Evolutionary conservation across 192 early-diverging fungal genomes (phyloP).

Genomic region (Rhizoclosmatium sp.): DNA sequence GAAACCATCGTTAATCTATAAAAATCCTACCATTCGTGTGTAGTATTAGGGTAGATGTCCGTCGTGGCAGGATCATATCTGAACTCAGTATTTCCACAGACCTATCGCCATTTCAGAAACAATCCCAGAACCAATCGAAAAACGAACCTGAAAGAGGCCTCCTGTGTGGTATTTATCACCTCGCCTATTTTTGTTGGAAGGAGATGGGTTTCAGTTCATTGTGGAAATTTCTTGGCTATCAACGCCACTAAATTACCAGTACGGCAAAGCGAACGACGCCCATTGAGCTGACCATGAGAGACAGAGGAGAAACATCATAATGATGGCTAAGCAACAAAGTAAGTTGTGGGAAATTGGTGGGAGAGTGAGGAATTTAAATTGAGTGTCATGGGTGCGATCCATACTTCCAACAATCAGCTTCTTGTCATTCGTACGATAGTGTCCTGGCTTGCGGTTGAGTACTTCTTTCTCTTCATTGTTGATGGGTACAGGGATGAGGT

Average conservation of each 20-base stretch:
- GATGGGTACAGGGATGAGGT: no score
- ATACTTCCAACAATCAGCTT: no score
- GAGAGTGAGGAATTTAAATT: no score
- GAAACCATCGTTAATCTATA: no score
- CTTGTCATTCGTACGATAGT: no score
- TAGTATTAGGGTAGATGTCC: neutral
- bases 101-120: neutral
- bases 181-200: neutral
- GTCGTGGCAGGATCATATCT: neutral
- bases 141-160: conserved; percentile 2
- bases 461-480: no score
- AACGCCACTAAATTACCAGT: neutral
- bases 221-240: neutral
- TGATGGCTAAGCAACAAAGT: neutral
- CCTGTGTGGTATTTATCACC: neutral
- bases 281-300: neutral
- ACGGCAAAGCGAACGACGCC: neutral
- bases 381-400: no score
- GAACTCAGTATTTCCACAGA: neutral
- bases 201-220: no score
- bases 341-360: no score
- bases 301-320: neutral
- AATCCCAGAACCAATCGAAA: no score
- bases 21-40: neutral
- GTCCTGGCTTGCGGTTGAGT: no score